Evolutionary conservation across 768 basidiomycete species (phyloP).

Genomic region (Porpolomopsis calyptriformis): DNA sequence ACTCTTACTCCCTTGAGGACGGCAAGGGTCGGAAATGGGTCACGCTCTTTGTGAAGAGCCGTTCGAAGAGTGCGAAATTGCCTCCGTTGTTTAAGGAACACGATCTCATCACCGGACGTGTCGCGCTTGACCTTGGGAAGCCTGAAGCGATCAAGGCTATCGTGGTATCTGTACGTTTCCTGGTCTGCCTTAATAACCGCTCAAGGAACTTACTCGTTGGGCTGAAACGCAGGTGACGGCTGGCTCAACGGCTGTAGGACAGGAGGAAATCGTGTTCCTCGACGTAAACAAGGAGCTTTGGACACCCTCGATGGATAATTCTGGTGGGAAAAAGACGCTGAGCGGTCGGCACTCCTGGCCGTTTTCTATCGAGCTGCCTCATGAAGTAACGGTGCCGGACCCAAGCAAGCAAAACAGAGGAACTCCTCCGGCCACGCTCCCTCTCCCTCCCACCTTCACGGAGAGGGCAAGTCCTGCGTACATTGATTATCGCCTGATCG

Average conservation of each 20-base stretch:
- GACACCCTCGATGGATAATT: slow-evolving; percentile 21
- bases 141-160: slow-evolving; percentile 40
- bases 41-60: slow-evolving; percentile 36
- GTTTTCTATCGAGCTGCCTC: slow-evolving; percentile 37
- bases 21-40: slow-evolving; percentile 39
- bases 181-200: background rate
- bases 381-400: slow-evolving; percentile 29
- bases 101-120: slow-evolving; percentile 39
- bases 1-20: slow-evolving; percentile 33
- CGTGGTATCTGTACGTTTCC: slow-evolving; percentile 31
- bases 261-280: slow-evolving; percentile 42
- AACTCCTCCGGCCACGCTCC: slow-evolving; percentile 23
- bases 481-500: slow-evolving; percentile 44
- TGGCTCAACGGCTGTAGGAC: slow-evolving; percentile 43
- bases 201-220: background rate
- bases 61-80: slow-evolving; percentile 27
- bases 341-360: slow-evolving; percentile 39
- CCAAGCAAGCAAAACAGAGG: slow-evolving; percentile 15
- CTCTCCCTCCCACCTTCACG: slow-evolving; percentile 43
- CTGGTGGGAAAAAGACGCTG: slow-evolving; percentile 23
- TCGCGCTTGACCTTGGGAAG: slow-evolving; percentile 41
- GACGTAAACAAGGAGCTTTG: slow-evolving; percentile 33
- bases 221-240: slow-evolving; percentile 28
- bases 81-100: slow-evolving; percentile 38
- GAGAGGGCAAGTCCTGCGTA: slow-evolving; percentile 46